Evolutionary conservation across 78 protist genomes (phyloP), one percentile per base, ranked within the genome.

Genomic region (Speleostelium caveatum): DNA sequence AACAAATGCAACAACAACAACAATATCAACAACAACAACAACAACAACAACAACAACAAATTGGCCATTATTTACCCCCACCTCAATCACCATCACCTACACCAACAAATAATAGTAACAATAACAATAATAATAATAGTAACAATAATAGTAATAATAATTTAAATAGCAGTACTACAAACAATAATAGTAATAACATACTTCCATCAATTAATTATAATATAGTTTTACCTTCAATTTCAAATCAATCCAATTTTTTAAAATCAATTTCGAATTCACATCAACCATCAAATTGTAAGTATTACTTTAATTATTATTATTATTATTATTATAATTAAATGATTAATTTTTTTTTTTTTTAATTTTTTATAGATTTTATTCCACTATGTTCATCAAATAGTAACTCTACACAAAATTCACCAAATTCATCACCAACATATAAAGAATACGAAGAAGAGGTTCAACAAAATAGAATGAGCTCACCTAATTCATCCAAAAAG

Each of bases 381-480:
- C n/a, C n/a, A n/a, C n/a, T n/a, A n/a, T n/a, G n/a, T n/a, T n/a
- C n/a, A n/a, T n/a, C n/a, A n/a, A n/a, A n/a, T n/a, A n/a, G n/a
- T n/a, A n/a, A n/a, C n/a, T n/a, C 59, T 68, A 41, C 75, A 10
- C 75, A 68, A 68, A 41, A 53, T 26, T 68, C 75, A 41, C 75
- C 75, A 41, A 68, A 53, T 41, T 75, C 86, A 42, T 75, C 86
- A 14, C 78, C 60, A 51, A 51, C 60, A 33, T 72, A 72, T 36
- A 58, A 33, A 72, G 78, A 72, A 17, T 38, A 33, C 33, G 78
- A 72, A 72, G 78, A 53, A 56, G 78, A 72, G 53, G 53, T 53
- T 45, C 42, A 32, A 22, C 63, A 42, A 53, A 72, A 72, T n/a
- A n/a, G n/a, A n/a, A n/a, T n/a, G n/a, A n/a, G n/a, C n/a, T 55